Evolutionary conservation across 164 flowering plant species (phyloP), one percentile per base, ranked within the genome.

Genomic region (Cinnamomum micranthum): DNA sequence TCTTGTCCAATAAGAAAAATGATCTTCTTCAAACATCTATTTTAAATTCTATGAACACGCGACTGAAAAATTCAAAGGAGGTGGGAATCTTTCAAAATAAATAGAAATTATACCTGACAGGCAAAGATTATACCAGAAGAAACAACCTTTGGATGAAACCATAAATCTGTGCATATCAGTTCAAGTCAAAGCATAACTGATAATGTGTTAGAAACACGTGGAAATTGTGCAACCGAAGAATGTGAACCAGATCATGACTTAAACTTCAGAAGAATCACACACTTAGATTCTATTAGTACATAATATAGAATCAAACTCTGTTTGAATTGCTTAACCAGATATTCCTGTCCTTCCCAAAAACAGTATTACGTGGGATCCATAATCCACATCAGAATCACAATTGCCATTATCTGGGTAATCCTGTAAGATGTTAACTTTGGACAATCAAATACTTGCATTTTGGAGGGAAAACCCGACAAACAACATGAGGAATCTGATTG

Each of bases 181-280:
- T 63, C 62, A 71, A 71, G 50, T 27, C 50, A 71, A 72, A 72
- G 74, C 35, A 19, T 67, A 73, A 75, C 41, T 70, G 69, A 70
- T 70, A 63, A 47, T 35, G 27, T 74, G 47, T 27, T 67, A 27
- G 69, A 66, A 75, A 75, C 50, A 58, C 55, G 73, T 31, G 28
- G 65, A 55, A 58, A 35, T 65, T 51, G 74, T 76, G 64, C 74
- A 70, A 52, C 31, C 33, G 35, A 76, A 71, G 74, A 68, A 76
- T 63, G 73, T 67, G 74, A 76, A 76, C 74, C 64, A 50, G 55
- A 50, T 75, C 77, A 70, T 47, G 68, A 68, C 69, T 50, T 70
- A 63, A 75, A 63, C 50, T 68, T 55, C 27, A 22, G 27, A 72
- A 64, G 25, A 73, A 31, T 50, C 15, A 25, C 17, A 17, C 41